Conservation (phyloP, 2,329 filamentous ascomycete genomes). For the Penicillium sp. region DNA sequence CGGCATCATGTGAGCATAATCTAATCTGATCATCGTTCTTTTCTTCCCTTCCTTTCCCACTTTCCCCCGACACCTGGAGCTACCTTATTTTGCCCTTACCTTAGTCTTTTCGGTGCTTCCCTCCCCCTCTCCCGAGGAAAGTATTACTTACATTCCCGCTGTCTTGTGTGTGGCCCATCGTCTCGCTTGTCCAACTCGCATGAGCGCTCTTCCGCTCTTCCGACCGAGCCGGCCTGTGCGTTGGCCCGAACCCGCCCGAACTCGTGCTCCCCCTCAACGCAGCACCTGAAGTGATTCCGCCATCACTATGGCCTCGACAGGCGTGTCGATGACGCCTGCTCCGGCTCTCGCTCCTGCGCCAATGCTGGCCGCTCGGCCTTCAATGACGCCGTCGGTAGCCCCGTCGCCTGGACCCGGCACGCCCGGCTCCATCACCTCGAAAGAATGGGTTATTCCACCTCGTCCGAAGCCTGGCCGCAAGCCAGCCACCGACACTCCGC, state of each 20-base stretch:
- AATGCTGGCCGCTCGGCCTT: slow-evolving; percentile 36
- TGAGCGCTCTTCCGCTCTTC: slow-evolving; percentile 35
- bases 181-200: slow-evolving; percentile 32
- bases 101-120: background rate
- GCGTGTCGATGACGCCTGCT: slow-evolving; percentile 35
- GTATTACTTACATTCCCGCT: background rate
- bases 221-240: slow-evolving; percentile 30
- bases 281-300: slow-evolving; percentile 17
- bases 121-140: background rate
- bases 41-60: slow-evolving; percentile 15
- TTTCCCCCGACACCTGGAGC: slow-evolving; percentile 2
- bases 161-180: background rate
- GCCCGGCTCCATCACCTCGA: slow-evolving; percentile 62
- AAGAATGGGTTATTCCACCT: slow-evolving; percentile 80
- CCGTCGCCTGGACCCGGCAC: slow-evolving; percentile 38
- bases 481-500: slow-evolving; percentile 86
- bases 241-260: slow-evolving; percentile 23
- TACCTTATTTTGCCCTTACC: slow-evolving; percentile 6
- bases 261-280: slow-evolving; percentile 10
- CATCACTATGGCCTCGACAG: slow-evolving; percentile 38
- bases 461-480: slow-evolving; percentile 88
- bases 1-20: slow-evolving; percentile 27
- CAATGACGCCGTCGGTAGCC: slow-evolving; percentile 28
- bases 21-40: slow-evolving; percentile 28
- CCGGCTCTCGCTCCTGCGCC: slow-evolving; percentile 35